Conservation (phyloP, 805 yeast genomes). For the Wickerhamiella musiphila region DNA sequence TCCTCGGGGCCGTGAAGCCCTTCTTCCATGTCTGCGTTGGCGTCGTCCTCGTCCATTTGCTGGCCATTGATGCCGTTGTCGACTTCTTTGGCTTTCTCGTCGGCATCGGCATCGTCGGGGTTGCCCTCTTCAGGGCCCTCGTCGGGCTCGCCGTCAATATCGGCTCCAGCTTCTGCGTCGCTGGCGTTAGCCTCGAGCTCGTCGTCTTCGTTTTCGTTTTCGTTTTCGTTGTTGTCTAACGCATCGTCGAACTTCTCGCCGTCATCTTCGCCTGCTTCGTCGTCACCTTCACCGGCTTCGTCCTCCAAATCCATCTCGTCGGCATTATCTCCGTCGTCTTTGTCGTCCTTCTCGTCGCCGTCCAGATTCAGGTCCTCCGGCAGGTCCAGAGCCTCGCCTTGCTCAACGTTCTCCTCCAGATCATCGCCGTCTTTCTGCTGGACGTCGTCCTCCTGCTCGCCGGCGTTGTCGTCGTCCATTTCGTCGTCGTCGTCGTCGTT, state of each 20-base stretch:
- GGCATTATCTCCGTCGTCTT: constrained; percentile 21
- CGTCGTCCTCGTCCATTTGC: constrained; percentile 23
- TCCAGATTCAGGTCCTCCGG: constrained; percentile 89
- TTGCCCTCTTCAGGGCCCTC: constrained; percentile 16
- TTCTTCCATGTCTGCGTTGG: constrained; percentile 19
- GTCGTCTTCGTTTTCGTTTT: constrained; percentile 14
- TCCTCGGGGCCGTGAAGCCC: constrained; percentile 58
- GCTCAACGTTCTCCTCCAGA: constrained; percentile 44
- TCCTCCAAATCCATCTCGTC: constrained; percentile 13
- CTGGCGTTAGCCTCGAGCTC: constrained; percentile 20
- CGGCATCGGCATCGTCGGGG: constrained; percentile 17
- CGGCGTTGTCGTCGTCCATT: constrained; percentile 30
- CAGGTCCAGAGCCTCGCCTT: constrained; percentile 68
- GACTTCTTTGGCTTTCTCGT: constrained; percentile 15
- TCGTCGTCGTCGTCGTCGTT: constrained; percentile 24
- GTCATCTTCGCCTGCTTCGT: constrained; percentile 11
- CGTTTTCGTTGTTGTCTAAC: constrained; percentile 15
- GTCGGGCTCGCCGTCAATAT: constrained; percentile 19
- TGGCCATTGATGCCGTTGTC: constrained; percentile 22
- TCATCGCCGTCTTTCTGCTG: constrained; percentile 73
- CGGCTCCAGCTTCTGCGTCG: constrained; percentile 20
- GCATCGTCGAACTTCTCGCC: constrained; percentile 16
- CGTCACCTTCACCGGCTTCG: constrained; percentile 15
- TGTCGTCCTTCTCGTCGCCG: constrained; percentile 29
- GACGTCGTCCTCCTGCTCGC: constrained; percentile 37